Conservation (phyloP, 805 yeast species). For the Saturnispora mendoncae region DNA sequence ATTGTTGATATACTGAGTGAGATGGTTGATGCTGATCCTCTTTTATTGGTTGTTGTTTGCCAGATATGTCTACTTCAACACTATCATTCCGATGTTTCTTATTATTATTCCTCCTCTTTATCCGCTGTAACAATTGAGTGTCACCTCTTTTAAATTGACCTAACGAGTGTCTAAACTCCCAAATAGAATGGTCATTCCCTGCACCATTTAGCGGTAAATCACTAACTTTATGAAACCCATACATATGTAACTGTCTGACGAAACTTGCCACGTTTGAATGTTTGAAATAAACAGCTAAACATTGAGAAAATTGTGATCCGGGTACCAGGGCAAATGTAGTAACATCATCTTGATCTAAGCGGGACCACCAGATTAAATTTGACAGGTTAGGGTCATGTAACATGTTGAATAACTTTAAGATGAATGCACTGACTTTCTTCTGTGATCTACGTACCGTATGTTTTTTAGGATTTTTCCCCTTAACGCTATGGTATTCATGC, state of each 20-base stretch:
- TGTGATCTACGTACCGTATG: neutral
- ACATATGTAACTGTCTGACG: conserved; percentile 92
- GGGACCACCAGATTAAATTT: conserved; percentile 58
- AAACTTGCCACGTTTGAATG: conserved; percentile 91
- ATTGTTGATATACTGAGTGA: neutral
- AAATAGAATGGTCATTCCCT: conserved; percentile 23
- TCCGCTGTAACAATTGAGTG: conserved; percentile 35
- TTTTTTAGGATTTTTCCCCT: neutral
- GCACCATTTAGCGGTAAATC: conserved; percentile 29
- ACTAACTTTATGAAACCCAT: conserved; percentile 81
- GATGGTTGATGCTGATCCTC: neutral
- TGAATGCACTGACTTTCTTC: conserved; percentile 51
- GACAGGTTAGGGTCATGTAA: conserved; percentile 44
- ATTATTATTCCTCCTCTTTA: conserved; percentile 36
- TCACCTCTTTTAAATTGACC: conserved; percentile 44
- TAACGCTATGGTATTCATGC: neutral
- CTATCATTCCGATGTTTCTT: neutral
- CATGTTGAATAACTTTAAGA: conserved; percentile 57
- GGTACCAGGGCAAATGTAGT: conserved; percentile 59
- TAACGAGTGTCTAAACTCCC: conserved; percentile 49
- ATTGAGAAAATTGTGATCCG: conserved; percentile 51
- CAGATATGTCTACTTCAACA: neutral
- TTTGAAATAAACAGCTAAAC: conserved; percentile 70
- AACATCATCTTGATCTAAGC: conserved; percentile 32
- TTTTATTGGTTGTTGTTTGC: neutral